Conservation (phyloP, 805 yeast species). For the Torulaspora maleeae region DNA sequence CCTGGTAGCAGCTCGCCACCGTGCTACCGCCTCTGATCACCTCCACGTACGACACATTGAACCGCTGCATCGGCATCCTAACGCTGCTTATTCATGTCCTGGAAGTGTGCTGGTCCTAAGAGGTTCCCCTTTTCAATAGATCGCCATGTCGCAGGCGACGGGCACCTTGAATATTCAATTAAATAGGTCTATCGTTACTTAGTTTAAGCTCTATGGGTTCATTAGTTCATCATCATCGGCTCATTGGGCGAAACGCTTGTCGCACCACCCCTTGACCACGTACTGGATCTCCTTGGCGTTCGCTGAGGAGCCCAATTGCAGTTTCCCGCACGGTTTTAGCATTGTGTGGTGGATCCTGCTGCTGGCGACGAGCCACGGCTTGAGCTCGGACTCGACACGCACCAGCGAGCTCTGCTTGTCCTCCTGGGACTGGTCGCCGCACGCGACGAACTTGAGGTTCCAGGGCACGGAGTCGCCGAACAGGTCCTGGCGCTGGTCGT, state of each 20-base stretch:
- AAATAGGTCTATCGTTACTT: slow-evolving; percentile 1
- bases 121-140: slow-evolving; percentile 35
- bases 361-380: slow-evolving; percentile 25
- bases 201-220: background rate
- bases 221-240: slow-evolving; percentile 1
- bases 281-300: slow-evolving; percentile 25
- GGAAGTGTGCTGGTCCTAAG: background rate
- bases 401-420: slow-evolving; percentile 21
- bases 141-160: slow-evolving; percentile 4
- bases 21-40: slow-evolving; percentile 21
- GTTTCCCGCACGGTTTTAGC: slow-evolving; percentile 32
- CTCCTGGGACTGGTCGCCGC: slow-evolving; percentile 3
- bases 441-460: slow-evolving; percentile 21
- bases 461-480: slow-evolving; percentile 31
- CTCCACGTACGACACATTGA: slow-evolving; percentile 29
- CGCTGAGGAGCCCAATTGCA: slow-evolving; percentile 18
- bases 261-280: slow-evolving; percentile 37
- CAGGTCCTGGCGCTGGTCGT: slow-evolving; percentile 26
- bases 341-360: slow-evolving; percentile 10
- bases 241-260: slow-evolving; percentile 21
- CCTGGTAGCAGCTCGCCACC: slow-evolving; percentile 26
- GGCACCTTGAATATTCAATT: background rate
- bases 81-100: background rate
- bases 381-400: slow-evolving; percentile 25
- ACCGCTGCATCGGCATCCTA: slow-evolving; percentile 11